Conservation (phyloP, 495 filamentous ascomycete genomes). For the Parmelia sp. region DNA sequence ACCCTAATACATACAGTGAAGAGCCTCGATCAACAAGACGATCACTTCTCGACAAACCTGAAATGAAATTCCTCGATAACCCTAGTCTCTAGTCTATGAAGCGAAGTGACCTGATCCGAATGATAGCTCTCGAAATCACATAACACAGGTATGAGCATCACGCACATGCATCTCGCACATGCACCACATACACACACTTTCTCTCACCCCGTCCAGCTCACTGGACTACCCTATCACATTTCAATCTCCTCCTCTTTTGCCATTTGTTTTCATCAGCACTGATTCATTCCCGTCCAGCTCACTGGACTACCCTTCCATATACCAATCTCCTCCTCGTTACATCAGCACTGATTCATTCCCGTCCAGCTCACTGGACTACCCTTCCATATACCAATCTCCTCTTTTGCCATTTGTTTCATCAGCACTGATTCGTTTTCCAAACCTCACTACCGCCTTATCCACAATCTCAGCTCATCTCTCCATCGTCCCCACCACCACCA, state of each 20-base stretch:
- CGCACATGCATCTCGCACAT: background rate
- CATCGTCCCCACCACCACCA: background rate
- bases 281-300: conserved; percentile 3
- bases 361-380: background rate
- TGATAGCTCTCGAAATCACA: background rate
- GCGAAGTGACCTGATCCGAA: too few species aligned
- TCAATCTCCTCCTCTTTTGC: too few species aligned
- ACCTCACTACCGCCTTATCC: too few species aligned
- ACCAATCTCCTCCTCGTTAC: too few species aligned
- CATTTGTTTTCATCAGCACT: too few species aligned
- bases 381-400: background rate
- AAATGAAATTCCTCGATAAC: background rate
- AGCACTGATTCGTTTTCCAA: background rate
- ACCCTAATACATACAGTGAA: too few species aligned
- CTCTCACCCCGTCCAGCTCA: background rate
- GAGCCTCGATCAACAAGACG: too few species aligned
- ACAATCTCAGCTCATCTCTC: background rate
- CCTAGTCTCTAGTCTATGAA: background rate
- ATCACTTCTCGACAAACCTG: too few species aligned
- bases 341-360: too few species aligned
- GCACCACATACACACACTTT: background rate
- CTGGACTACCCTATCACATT: background rate
- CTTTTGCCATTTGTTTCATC: background rate
- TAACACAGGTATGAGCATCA: background rate
- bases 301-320: background rate